These are phyloP conservation scores for Papiliotrema nemorosa DNA, from an alignment of 1,284 basidiomycete species.

Conservation along the genomic window DNA sequence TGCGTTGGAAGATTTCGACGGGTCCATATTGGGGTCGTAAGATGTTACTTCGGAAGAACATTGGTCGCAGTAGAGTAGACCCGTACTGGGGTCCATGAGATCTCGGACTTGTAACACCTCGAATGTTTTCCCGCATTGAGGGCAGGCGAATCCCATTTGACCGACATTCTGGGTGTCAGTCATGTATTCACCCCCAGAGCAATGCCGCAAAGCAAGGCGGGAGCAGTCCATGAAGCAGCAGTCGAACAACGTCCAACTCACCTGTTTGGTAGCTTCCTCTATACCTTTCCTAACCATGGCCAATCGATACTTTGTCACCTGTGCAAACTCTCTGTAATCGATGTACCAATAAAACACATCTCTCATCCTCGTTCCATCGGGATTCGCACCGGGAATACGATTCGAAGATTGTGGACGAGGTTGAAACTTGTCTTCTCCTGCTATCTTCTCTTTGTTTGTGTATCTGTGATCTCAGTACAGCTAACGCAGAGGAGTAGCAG, in stretches of 20 bases:
- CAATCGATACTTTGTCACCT: slow-evolving; percentile 96
- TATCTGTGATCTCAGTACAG: slow-evolving; percentile 23
- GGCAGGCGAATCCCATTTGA: slow-evolving; percentile 93
- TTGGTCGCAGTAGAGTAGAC: slow-evolving; percentile 50
- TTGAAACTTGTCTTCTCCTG: slow-evolving; percentile 24
- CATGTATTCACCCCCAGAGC: neutral
- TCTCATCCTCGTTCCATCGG: slow-evolving; percentile 54
- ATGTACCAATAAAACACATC: slow-evolving; percentile 85
- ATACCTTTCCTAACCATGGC: slow-evolving; percentile 90
- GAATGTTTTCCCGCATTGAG: slow-evolving; percentile 79
- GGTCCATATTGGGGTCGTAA: slow-evolving; percentile 60
- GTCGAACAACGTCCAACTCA: slow-evolving; percentile 38
- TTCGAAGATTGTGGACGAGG: neutral
- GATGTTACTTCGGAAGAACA: slow-evolving; percentile 78
- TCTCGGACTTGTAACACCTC: slow-evolving; percentile 81
- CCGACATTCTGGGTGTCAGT: slow-evolving; percentile 68
- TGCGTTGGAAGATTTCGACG: slow-evolving; percentile 65
- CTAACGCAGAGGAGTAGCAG: no score
- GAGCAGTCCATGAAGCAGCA: neutral
- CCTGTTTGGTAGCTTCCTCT: slow-evolving; percentile 76
- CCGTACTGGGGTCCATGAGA: slow-evolving; percentile 55
- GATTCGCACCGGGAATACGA: neutral
- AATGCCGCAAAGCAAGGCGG: neutral
- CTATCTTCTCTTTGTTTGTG: slow-evolving; percentile 45
- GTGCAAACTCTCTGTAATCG: slow-evolving; percentile 90